Evolutionary conservation across 1,284 basidiomycete species (phyloP).

Genomic region (Cutaneotrichosporon mucoides): DNA sequence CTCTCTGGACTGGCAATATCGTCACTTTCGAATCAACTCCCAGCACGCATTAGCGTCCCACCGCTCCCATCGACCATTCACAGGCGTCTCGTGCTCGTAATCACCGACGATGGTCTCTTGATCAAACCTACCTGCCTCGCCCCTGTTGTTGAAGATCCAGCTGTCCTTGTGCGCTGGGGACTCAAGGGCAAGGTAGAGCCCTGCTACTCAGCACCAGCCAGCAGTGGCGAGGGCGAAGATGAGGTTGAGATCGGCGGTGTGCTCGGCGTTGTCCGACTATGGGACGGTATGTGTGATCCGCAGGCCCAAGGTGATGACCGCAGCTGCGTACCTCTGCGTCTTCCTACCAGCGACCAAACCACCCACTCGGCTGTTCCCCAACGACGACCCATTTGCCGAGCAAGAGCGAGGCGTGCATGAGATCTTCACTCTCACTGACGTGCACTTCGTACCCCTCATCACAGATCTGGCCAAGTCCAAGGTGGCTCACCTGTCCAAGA

Average conservation of each 20-base stretch:
- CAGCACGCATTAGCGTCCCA: constrained; percentile 41
- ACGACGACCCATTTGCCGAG: constrained; percentile 16
- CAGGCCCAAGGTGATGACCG: constrained; percentile 3
- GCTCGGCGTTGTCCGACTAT: constrained; percentile 44
- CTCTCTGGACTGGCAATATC: background rate
- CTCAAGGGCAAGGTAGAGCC: constrained; percentile 36
- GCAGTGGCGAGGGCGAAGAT: constrained; percentile 10
- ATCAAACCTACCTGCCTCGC: constrained; percentile 21
- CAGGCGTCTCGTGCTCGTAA: constrained; percentile 26
- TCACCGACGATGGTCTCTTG: constrained; percentile 30
- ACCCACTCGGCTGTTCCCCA: constrained; percentile 29
- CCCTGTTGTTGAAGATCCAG: constrained; percentile 3
- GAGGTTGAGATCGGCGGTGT: constrained; percentile 43
- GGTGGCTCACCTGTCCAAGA: constrained; percentile 18
- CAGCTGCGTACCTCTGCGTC: constrained; percentile 46
- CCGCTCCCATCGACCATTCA: constrained; percentile 43
- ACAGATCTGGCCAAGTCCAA: constrained; percentile 24
- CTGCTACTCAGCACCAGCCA: constrained; percentile 10
- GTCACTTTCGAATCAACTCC: constrained; percentile 23
- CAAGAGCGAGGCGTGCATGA: constrained; percentile 21
- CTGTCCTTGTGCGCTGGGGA: constrained; percentile 39
- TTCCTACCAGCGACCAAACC: constrained; percentile 34
- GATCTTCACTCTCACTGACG: constrained; percentile 31
- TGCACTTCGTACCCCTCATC: constrained; percentile 39
- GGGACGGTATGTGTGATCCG: constrained; percentile 40